These are phyloP conservation scores for Sclerospora graminicola DNA, from an alignment of 352 stramenopile genomes.

Conservation along the genomic window DNA sequence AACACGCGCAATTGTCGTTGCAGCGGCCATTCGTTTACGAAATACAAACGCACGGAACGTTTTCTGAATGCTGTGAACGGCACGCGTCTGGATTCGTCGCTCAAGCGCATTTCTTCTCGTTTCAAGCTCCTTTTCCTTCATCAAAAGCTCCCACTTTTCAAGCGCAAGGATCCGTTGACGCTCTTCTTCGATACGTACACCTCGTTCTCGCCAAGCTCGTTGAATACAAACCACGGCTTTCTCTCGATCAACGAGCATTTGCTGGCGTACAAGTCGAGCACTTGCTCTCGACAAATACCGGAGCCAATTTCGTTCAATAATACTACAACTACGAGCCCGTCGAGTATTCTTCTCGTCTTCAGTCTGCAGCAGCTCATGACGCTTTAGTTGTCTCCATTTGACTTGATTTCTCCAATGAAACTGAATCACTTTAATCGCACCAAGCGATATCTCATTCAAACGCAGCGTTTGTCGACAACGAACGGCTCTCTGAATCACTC, in stretches of 20 bases:
- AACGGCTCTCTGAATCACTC: conserved; percentile 28
- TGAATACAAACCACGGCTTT: conserved; percentile 24
- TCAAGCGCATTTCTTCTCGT: conserved; percentile 13
- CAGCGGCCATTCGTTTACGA: conserved; percentile 11
- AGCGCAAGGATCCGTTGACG: conserved; percentile 18
- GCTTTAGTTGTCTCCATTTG: conserved; percentile 7
- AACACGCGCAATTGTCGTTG: conserved; percentile 21
- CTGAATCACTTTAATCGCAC: conserved; percentile 25
- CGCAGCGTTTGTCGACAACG: conserved; percentile 13
- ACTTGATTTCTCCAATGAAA: conserved; percentile 23
- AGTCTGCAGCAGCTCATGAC: conserved; percentile 4
- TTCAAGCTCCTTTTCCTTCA: conserved; percentile 22
- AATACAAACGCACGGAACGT: conserved; percentile 17
- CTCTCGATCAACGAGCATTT: conserved; percentile 21
- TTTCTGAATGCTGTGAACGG: conserved; percentile 21
- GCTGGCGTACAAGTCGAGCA: conserved; percentile 24
- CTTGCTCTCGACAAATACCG: conserved; percentile 20
- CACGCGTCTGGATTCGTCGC: conserved; percentile 20
- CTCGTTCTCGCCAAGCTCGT: conserved; percentile 14
- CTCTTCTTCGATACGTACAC: conserved; percentile 6
- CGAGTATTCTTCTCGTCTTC: conserved; percentile 14
- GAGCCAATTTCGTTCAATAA: conserved; percentile 36
- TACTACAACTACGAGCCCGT: conserved; percentile 16
- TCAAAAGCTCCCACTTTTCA: conserved; percentile 25
- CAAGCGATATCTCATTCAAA: conserved; percentile 9